Conservation (phyloP, 306 rosid genomes). For the Fragaria iinumae region DNA sequence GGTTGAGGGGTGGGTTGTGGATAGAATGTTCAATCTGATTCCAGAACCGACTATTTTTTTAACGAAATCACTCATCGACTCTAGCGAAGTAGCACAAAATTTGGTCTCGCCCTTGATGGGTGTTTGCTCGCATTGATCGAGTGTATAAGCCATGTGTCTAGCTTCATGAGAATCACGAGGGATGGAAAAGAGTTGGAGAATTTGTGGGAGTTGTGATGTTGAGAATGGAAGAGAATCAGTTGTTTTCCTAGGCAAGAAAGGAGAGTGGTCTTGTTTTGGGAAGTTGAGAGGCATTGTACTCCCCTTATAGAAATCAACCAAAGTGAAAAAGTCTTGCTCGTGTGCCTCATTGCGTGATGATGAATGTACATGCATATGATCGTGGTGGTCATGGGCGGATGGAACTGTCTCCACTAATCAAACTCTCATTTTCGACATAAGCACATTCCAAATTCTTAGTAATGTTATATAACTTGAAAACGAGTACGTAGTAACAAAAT, state of each 20-base stretch:
- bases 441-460: background rate
- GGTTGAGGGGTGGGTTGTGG: constrained; percentile 39
- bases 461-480: background rate
- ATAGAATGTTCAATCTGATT: constrained; percentile 24
- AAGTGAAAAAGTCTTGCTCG: constrained; percentile 46
- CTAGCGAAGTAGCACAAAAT: constrained; percentile 51
- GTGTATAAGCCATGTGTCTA: constrained; percentile 38
- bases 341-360: constrained; percentile 37
- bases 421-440: too few species aligned
- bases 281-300: constrained; percentile 52
- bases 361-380: constrained; percentile 11
- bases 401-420: background rate
- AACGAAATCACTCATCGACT: constrained; percentile 45
- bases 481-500: background rate
- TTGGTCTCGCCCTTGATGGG: constrained; percentile 51
- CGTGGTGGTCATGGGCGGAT: constrained; percentile 11
- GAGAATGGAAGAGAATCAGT: constrained; percentile 63
- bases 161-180: constrained; percentile 37
- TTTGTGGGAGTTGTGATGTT: constrained; percentile 39
- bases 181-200: constrained; percentile 57
- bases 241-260: constrained; percentile 37
- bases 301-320: constrained; percentile 42
- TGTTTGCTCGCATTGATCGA: constrained; percentile 36
- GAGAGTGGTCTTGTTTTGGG: constrained; percentile 33
- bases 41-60: constrained; percentile 30